Conservation (phyloP, 73 alveolate genomes). For the Paramecium sonneborni region DNA sequence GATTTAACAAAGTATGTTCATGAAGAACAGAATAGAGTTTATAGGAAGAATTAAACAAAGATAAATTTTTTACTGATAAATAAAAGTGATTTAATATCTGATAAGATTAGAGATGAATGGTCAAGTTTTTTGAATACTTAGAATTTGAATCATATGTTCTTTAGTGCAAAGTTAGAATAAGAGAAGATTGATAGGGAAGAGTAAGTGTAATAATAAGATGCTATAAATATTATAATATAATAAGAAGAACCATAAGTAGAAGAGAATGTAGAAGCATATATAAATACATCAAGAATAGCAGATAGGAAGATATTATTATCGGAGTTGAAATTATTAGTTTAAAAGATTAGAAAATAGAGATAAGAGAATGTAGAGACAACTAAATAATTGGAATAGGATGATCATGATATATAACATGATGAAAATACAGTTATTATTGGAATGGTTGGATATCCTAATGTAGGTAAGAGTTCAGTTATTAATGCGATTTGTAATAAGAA, state of each 20-base stretch:
- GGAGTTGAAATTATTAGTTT: conserved; percentile 45
- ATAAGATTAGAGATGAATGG: conserved; percentile 93
- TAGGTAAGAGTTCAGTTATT: conserved; percentile 98
- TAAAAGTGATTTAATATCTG: conserved; percentile 95
- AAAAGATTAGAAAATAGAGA: conserved; percentile 44
- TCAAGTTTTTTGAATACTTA: conserved; percentile 83
- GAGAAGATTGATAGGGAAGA: conserved; percentile 80
- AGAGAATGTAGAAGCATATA: neutral
- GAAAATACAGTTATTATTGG: conserved; percentile 77
- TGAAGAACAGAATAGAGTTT: conserved; percentile 66
- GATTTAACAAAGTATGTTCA: conserved; percentile 92
- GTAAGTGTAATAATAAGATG: conserved; percentile 62
- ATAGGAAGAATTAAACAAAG: conserved; percentile 77
- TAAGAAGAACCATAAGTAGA: conserved; percentile 7
- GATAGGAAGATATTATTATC: conserved; percentile 41
- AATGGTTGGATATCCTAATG: conserved; percentile 98
- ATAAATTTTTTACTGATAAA: conserved; percentile 73
- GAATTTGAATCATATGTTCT: conserved; percentile 89
- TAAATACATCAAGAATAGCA: conserved; percentile 55
- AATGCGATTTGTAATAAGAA: conserved; percentile 90
- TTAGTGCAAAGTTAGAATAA: conserved; percentile 92
- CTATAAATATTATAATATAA: conserved; percentile 53
- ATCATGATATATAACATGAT: conserved; percentile 40
- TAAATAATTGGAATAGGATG: conserved; percentile 43
- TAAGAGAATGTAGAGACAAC: conserved; percentile 36